These are phyloP conservation scores for Bruguiera sexangula DNA, from an alignment of 345 rosid species.

Conservation along the genomic window DNA sequence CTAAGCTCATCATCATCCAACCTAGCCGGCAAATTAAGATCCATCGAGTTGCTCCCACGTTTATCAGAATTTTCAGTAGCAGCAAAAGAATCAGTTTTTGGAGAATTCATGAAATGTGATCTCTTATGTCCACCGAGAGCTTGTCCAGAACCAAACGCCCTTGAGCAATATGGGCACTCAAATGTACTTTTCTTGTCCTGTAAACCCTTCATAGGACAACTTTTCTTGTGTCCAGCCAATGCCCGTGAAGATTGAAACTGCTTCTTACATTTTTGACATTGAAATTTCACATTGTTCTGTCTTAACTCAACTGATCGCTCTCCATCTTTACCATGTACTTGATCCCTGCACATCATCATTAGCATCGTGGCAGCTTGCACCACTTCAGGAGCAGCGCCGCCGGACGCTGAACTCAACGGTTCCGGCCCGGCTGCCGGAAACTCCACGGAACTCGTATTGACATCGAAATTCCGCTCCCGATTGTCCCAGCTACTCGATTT, in stretches of 20 bases:
- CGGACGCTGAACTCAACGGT: slow-evolving; percentile 33
- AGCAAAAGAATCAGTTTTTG: background rate
- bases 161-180: slow-evolving; percentile 29
- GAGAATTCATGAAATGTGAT: slow-evolving; percentile 24
- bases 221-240: slow-evolving; percentile 22
- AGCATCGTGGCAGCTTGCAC: slow-evolving; percentile 27
- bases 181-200: slow-evolving; percentile 17
- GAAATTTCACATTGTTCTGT: slow-evolving; percentile 16
- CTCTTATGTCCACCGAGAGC: slow-evolving; percentile 40
- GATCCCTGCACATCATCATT: slow-evolving; percentile 34
- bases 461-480: slow-evolving; percentile 8
- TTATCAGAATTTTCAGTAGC: slow-evolving; percentile 8
- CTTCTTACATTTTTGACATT: slow-evolving; percentile 30
- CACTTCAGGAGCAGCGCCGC: slow-evolving; percentile 32
- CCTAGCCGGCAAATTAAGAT: slow-evolving; percentile 39
- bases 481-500: slow-evolving; percentile 16
- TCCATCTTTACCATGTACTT: background rate
- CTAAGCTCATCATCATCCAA: slow-evolving; percentile 35
- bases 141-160: slow-evolving; percentile 38
- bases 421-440: slow-evolving; percentile 13
- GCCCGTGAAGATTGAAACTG: slow-evolving; percentile 29
- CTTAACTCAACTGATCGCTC: slow-evolving; percentile 11
- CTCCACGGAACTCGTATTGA: slow-evolving; percentile 5
- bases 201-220: slow-evolving; percentile 21
- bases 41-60: slow-evolving; percentile 16